Base-by-base conservation (phyloP, 2,329 filamentous ascomycete genomes). In the Penicillium psychrosexuale region DNA sequence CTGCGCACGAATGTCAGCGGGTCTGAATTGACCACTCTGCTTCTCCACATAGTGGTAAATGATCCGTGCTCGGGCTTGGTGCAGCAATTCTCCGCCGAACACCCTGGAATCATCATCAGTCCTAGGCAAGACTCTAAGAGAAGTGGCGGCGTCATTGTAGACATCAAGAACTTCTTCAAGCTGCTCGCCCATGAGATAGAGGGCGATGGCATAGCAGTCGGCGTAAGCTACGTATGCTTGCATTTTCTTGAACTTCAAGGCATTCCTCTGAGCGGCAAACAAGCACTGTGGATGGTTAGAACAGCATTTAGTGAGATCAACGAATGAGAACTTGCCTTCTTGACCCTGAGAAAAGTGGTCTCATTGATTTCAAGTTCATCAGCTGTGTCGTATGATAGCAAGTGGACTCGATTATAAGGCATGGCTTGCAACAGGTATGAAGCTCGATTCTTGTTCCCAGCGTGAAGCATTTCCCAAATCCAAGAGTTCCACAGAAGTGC, bases 61-160 rank as follows among this genome's bases (percentile, higher is more conserved):
- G 0, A 97, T 74, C 8, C 78, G 80, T 6, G 87, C 81, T 30
- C 85, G 83, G 53, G 80, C 80, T 73, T 96, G 90, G 15, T 92
- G 81, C 0, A 91, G 74, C 0, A 82, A 74, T 69, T 96, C 89
- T 36, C 74, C 65, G 0, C 72, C 59, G 8, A 73, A 71, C 0
- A 73, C 67, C 5, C 68, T 63, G 46, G 63, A 66, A 15, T 62
- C 43, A 19, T 63, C 58, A 11, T 58, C 64, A 5, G 84, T 70
- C 1, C 66, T 61, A 8, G 78, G 40, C 1, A 81, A 54, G 75
- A 78, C 9, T 61, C 63, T 33, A 69, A 75, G 50, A 79, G 74
- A 53, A 67, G 69, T 8, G 65, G 66, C 61, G 81, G 78, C 34
- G 77, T 79, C n/a, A 9, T 53, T 55, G 51, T 80, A 79, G 15